Evolutionary conservation across 352 stramenopile genomes (phyloP), one percentile per base, ranked within the genome.

Genomic region (Phytophthora cajani): DNA sequence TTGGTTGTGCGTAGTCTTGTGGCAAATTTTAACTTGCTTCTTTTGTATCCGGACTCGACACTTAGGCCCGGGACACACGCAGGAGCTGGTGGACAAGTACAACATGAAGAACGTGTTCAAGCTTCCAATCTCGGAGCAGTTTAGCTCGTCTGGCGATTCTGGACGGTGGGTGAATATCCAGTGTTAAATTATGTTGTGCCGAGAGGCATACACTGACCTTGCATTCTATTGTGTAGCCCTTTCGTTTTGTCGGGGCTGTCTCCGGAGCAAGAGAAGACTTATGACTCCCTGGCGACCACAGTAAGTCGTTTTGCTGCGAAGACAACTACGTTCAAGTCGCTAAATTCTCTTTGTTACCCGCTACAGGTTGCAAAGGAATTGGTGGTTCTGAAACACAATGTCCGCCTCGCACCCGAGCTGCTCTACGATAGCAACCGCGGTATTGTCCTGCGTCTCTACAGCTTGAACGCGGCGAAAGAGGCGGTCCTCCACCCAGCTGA

Each of bases 31-130:
- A 23, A 30, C 59, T 51, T 5, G 11, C 11, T 38, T 44, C 14
- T 17, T 17, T 11, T 49, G 7, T 9, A 19, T 49, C 16, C 42
- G 17, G 2, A 23, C 42, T 21, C 7, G 42, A 11, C 14, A 49
- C 16, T 33, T 51, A 96, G 89, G 89, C 5, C 65, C 77, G 23
- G 88, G 89, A 0, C 88, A 96, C 69, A 92, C 85, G 8, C 62
- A 92, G 14, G 85, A 94, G 51, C 75, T 96, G 17, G 73, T 93
- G 23, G 71, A 89, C 10, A 93, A 93, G 51, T 96, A 92, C 59
- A 80, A 74, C 36, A 88, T 96, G 72, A 89, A 89, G 68, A 91
- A 96, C 63, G 83, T 93, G 8, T 96, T 94, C 62, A 92, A 95
- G 62, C 57, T 96, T 21, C 89, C 89, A 19, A 94, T 96, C 19